These are phyloP conservation scores for Cyberlindnera maritima DNA, from an alignment of 805 yeast species.

Conservation along the genomic window DNA sequence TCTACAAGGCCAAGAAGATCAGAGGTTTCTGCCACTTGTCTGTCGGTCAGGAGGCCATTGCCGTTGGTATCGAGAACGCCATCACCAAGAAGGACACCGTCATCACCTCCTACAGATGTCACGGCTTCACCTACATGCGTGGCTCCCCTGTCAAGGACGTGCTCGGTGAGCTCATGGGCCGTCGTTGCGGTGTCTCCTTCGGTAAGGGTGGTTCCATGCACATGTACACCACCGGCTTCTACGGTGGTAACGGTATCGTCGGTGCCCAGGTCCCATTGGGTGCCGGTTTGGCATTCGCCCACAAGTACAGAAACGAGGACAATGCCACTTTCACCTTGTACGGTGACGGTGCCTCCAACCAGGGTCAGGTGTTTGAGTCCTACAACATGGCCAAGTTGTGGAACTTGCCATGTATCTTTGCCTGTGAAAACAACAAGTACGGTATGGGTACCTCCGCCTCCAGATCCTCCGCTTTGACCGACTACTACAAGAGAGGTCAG, in stretches of 20 bases:
- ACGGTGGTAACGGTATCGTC: conserved; percentile 99
- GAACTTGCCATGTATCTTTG: conserved; percentile 92
- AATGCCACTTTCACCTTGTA: conserved; percentile 85
- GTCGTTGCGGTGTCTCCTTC: conserved; percentile 88
- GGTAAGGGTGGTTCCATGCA: conserved; percentile 99
- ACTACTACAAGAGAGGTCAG: conserved; percentile 98
- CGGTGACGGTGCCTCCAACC: conserved; percentile 99
- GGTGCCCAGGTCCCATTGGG: conserved; percentile 99
- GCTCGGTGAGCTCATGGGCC: conserved; percentile 95
- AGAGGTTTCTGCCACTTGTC: conserved; percentile 99
- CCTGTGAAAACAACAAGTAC: conserved; percentile 98
- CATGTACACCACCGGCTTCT: conserved; percentile 92
- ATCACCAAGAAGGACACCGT: conserved; percentile 80
- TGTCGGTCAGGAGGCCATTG: conserved; percentile 98
- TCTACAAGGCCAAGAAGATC: conserved; percentile 96
- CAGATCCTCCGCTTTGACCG: conserved; percentile 94
- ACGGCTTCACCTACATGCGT: conserved; percentile 96
- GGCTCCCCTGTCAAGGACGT: conserved; percentile 90
- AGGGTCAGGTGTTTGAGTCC: conserved; percentile 97
- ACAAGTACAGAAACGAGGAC: conserved; percentile 82
- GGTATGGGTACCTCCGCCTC: conserved; percentile 99
- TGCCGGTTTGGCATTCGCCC: conserved; percentile 97
- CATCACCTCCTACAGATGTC: conserved; percentile 98
- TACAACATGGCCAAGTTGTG: conserved; percentile 99
- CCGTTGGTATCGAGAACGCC: conserved; percentile 97